These are phyloP conservation scores for Aspergillus indologenus DNA, from an alignment of 495 filamentous ascomycete genomes.

Conservation along the genomic window DNA sequence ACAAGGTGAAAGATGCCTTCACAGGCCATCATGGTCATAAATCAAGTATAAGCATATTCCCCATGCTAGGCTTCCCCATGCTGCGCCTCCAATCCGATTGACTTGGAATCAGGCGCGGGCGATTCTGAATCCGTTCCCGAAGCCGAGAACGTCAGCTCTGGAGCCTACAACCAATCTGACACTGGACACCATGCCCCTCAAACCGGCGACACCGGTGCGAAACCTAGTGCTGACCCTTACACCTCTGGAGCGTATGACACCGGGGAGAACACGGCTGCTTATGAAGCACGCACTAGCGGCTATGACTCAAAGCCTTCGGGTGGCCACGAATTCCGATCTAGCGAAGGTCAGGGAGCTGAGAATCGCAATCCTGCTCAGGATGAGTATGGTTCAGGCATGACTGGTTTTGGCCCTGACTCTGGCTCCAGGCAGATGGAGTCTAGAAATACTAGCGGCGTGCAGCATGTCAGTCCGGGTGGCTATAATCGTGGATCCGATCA, in stretches of 20 bases:
- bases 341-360: slow-evolving; percentile 12
- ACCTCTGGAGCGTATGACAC: slow-evolving; percentile 9
- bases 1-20: slow-evolving; percentile 73
- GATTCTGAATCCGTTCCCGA: slow-evolving; percentile 41
- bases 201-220: neutral
- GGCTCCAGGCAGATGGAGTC: neutral
- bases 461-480: slow-evolving; percentile 9
- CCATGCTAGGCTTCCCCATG: neutral
- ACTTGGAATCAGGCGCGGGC: slow-evolving; percentile 6
- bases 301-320: slow-evolving; percentile 9
- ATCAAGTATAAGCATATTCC: slow-evolving; percentile 10
- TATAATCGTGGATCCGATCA: slow-evolving; percentile 14
- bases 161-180: slow-evolving; percentile 1
- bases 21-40: slow-evolving; percentile 30
- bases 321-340: slow-evolving; percentile 9
- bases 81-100: neutral
- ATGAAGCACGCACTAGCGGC: slow-evolving; percentile 9
- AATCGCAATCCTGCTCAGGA: slow-evolving; percentile 5
- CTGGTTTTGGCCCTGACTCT: neutral
- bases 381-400: slow-evolving; percentile 17
- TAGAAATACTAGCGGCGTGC: neutral
- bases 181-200: slow-evolving; percentile 41
- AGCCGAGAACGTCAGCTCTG: slow-evolving; percentile 19
- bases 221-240: slow-evolving; percentile 26
- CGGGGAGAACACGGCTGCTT: slow-evolving; percentile 1